Evolutionary conservation across 1,284 basidiomycete genomes (phyloP).

Genomic region (Irpex sp.): DNA sequence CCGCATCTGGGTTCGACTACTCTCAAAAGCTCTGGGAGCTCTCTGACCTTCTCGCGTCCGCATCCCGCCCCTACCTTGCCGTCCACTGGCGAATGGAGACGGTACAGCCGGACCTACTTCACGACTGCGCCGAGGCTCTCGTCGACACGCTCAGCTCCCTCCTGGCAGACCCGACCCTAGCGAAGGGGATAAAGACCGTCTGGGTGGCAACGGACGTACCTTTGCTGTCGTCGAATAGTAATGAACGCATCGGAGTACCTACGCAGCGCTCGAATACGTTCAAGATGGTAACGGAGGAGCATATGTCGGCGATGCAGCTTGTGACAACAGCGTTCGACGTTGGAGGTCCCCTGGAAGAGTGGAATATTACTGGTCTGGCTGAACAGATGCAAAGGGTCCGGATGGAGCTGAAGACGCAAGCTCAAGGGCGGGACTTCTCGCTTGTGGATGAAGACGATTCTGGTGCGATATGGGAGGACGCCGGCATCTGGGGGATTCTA

Average conservation of each 20-base stretch:
- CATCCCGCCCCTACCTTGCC: conserved; percentile 35
- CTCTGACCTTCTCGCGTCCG: conserved; percentile 31
- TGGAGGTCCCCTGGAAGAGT: conserved; percentile 35
- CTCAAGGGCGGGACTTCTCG: conserved; percentile 11
- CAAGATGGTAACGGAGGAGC: conserved; percentile 29
- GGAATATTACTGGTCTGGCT: conserved; percentile 36
- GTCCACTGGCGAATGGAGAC: conserved; percentile 52
- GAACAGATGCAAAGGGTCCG: conserved; percentile 23
- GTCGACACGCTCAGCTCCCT: conserved; percentile 36
- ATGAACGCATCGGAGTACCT: conserved; percentile 4
- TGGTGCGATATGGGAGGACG: conserved; percentile 32
- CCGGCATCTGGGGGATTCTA: conserved; percentile 43
- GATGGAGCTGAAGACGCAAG: conserved; percentile 4
- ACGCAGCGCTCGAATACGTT: conserved; percentile 37
- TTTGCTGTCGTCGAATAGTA: conserved; percentile 13
- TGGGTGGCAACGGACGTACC: conserved; percentile 51
- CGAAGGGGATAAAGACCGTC: conserved; percentile 30
- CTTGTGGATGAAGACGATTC: conserved; percentile 26
- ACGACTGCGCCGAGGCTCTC: conserved; percentile 41
- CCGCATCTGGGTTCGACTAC: conserved; percentile 28
- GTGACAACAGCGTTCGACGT: conserved; percentile 37
- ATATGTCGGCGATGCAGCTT: conserved; percentile 37
- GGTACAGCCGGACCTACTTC: conserved; percentile 33
- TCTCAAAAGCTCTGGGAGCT: conserved; percentile 35
- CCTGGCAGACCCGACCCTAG: conserved; percentile 27